Percentiles rank a stretch among this genome's conserved stretches.
These are phyloP conservation scores for Naganishia randhawae DNA, from an alignment of 768 basidiomycete genomes.

Conservation along the genomic window DNA sequence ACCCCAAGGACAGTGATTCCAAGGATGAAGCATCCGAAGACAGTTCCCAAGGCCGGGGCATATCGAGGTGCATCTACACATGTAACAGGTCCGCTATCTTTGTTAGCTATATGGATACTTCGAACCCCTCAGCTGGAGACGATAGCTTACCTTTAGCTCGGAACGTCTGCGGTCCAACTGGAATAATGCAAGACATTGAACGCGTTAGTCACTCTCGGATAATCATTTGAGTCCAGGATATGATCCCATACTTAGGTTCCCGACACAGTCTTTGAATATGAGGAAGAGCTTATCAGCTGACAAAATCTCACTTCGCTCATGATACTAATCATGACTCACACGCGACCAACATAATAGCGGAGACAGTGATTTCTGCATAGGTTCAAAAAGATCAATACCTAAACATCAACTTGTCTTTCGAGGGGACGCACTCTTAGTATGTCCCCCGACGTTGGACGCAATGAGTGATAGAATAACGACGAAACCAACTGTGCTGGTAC, in stretches of 20 bases:
- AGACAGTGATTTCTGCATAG: conserved; percentile 28
- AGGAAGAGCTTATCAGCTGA: neutral
- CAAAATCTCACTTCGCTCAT: no score
- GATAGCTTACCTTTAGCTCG: conserved; percentile 6
- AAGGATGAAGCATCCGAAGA: conserved; percentile 23
- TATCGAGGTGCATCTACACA: conserved; percentile 24
- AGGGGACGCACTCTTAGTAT: conserved; percentile 26
- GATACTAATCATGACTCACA: conserved; percentile 6
- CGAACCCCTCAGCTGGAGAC: no score
- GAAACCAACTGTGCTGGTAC: conserved; percentile 26
- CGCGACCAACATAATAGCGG: conserved; percentile 27
- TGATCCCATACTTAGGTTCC: conserved; percentile 23
- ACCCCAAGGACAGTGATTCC: neutral
- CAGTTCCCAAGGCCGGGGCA: conserved; percentile 12
- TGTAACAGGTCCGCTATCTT: no score
- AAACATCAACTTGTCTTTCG: neutral
- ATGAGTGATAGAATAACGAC: conserved; percentile 29
- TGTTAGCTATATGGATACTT: no score
- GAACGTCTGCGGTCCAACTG: conserved; percentile 26
- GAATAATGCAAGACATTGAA: neutral
- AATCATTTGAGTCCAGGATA: neutral
- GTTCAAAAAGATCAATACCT: neutral
- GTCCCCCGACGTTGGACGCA: conserved; percentile 33
- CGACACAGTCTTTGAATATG: conserved; percentile 28
- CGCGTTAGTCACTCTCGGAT: neutral